Evolutionary conservation across 371 early-diverging fungal genomes (phyloP).

Genomic region (Choanephora cucurbitarum): DNA sequence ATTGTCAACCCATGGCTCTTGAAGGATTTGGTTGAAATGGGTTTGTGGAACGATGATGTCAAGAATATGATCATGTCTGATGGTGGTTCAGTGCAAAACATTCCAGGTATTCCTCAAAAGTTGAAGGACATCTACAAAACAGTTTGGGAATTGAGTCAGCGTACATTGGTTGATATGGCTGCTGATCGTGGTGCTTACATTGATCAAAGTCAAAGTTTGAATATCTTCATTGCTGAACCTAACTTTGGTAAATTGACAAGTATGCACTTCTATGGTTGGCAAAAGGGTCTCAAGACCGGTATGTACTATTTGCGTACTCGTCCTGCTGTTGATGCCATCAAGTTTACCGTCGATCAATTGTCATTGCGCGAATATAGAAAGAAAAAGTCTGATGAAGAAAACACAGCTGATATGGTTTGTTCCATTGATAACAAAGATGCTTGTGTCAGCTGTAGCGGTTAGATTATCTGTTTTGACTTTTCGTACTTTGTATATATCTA

Average conservation of each 20-base stretch:
- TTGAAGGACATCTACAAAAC: constrained; percentile 97
- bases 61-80: constrained; percentile 96
- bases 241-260: constrained; percentile 92
- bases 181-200: constrained; percentile 96
- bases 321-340: constrained; percentile 97
- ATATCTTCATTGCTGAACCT: constrained; percentile 95
- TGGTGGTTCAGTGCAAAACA: constrained; percentile 89
- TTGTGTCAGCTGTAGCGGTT: constrained; percentile 89
- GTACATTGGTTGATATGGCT: constrained; percentile 78
- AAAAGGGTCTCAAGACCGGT: constrained; percentile 98
- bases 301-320: constrained; percentile 98
- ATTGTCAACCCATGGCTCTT: constrained; percentile 96
- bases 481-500: too few species aligned
- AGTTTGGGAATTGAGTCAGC: constrained; percentile 96
- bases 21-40: constrained; percentile 90
- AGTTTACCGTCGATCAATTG: constrained; percentile 61
- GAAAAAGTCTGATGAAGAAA: constrained; percentile 29
- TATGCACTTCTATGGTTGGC: constrained; percentile 99
- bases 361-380: constrained; percentile 40
- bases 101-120: constrained; percentile 80
- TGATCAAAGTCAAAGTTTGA: constrained; percentile 97
- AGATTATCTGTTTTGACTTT: too few species aligned
- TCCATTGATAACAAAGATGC: constrained; percentile 88
- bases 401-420: constrained; percentile 75
- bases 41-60: constrained; percentile 94